Conservation (phyloP, 2,329 filamentous ascomycete species). For the Ampelomyces quisqualis region DNA sequence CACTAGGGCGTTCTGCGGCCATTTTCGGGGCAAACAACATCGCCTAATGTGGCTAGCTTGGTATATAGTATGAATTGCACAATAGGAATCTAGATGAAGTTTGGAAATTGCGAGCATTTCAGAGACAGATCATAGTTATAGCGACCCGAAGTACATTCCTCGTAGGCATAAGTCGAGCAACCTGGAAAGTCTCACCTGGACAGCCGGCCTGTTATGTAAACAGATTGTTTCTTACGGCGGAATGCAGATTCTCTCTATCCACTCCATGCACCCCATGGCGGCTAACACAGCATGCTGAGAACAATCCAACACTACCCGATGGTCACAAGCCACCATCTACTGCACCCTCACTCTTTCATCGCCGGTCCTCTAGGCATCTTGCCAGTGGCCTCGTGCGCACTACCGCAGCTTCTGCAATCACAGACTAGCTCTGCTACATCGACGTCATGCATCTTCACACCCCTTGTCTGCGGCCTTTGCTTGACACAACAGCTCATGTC, state of each 20-base stretch:
- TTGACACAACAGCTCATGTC: neutral
- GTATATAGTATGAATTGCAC: neutral
- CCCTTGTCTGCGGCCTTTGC: neutral
- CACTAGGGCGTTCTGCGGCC: conserved; percentile 2
- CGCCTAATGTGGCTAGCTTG: neutral
- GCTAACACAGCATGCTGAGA: conserved; percentile 6
- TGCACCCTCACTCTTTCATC: conserved; percentile 7
- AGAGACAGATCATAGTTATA: neutral
- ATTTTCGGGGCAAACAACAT: conserved; percentile 7
- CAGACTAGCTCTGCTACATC: neutral
- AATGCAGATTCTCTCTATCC: conserved; percentile 6
- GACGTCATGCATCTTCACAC: conserved; percentile 6
- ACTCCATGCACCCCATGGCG: neutral
- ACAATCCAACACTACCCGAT: conserved; percentile 6
- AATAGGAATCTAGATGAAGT: too few species aligned
- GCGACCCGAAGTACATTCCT: neutral
- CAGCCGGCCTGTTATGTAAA: conserved; percentile 2
- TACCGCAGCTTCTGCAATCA: conserved; percentile 3
- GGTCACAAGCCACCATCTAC: conserved; percentile 26
- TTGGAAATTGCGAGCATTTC: neutral
- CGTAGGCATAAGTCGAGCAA: neutral
- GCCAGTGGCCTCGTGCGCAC: conserved; percentile 11
- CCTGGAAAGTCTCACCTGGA: neutral
- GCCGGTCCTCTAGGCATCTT: conserved; percentile 9
- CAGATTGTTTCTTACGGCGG: neutral